A percentile compares a stretch with the other conserved stretches of the same genome.
Conservation (phyloP, 257 asterid species). For the Apocynum venetum region DNA sequence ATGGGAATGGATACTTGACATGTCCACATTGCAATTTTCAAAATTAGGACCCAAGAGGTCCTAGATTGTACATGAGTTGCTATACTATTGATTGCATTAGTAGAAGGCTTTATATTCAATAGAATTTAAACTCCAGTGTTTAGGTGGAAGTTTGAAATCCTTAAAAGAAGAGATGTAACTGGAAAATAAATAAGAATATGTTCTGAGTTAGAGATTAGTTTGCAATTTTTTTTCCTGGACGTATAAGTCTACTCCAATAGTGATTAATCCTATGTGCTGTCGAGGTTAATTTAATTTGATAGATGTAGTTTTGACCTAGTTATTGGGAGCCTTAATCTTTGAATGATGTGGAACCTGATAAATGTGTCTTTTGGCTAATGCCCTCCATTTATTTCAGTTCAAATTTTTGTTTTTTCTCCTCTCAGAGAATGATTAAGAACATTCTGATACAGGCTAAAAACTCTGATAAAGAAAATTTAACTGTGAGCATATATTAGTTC, state of each 20-base stretch:
- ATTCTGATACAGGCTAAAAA: background rate
- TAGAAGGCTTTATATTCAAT: background rate
- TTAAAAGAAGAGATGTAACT: background rate
- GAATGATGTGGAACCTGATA: background rate
- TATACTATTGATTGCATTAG: background rate
- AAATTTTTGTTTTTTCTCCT: background rate
- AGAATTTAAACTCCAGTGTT: background rate
- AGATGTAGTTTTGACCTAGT: background rate
- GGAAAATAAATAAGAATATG: background rate
- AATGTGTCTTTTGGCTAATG: background rate
- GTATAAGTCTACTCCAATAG: background rate
- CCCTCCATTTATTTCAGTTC: background rate
- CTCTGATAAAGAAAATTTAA: background rate
- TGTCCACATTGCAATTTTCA: background rate
- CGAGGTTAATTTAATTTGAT: background rate
- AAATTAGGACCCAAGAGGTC: background rate
- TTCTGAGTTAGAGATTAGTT: background rate
- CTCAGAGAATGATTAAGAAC: background rate
- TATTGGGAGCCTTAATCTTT: background rate
- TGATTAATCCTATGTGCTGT: background rate
- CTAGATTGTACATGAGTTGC: background rate
- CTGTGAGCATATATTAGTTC: background rate
- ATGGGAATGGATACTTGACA: background rate
- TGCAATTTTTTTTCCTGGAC: background rate
- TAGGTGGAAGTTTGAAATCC: background rate